Evolutionary conservation across 345 rosid species (phyloP).

Genomic region (Gossypium herbaceum): DNA sequence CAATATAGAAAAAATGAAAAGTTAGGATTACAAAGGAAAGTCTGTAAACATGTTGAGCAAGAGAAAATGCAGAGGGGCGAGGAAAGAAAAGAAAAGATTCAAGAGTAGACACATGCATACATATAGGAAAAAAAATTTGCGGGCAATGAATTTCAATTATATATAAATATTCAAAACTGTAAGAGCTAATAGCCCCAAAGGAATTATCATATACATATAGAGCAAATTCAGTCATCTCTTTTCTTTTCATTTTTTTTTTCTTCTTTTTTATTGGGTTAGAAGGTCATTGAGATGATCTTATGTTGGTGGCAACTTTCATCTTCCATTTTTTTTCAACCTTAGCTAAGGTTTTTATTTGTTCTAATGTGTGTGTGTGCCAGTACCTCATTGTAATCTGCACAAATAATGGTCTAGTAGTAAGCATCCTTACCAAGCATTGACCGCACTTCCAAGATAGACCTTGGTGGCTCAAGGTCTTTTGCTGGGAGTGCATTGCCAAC

Average conservation of each 20-base stretch:
- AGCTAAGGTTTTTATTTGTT: not conserved
- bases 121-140: too few relatives aligned
- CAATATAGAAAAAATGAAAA: too few relatives aligned
- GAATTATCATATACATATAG: too few relatives aligned
- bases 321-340: too few relatives aligned
- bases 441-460: slow-evolving; percentile 83
- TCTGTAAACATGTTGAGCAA: too few relatives aligned
- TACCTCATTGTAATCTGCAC: not conserved
- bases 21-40: too few relatives aligned
- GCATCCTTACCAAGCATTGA: slow-evolving; percentile 91
- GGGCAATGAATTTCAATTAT: too few relatives aligned
- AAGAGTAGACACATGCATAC: too few relatives aligned
- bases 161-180: not conserved
- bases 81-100: too few relatives aligned
- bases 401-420: slow-evolving; percentile 36
- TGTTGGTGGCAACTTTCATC: not conserved
- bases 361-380: not conserved
- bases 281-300: slow-evolving; percentile 17
- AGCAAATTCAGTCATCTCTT: not conserved
- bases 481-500: slow-evolving; percentile 78
- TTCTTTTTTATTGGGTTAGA: too few relatives aligned
- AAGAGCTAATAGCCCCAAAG: not conserved
- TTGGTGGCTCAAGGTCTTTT: slow-evolving; percentile 89
- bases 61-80: too few relatives aligned
- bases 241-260: too few relatives aligned